A percentile compares a stretch with the other conserved stretches of the same genome.
Conservation (phyloP, 768 basidiomycete species). For the Mrakia gelida region DNA sequence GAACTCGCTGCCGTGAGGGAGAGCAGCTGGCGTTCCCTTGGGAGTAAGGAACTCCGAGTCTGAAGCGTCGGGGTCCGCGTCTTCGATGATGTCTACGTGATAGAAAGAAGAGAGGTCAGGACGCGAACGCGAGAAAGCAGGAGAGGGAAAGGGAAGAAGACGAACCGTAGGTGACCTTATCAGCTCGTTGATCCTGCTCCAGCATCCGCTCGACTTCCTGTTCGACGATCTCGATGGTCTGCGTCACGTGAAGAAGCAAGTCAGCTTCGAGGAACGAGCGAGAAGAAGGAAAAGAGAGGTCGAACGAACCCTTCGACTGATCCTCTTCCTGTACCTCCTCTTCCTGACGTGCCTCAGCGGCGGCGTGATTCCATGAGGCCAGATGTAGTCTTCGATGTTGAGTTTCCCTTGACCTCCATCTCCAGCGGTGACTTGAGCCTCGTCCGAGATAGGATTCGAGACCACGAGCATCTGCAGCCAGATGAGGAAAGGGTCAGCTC, state of each 20-base stretch:
- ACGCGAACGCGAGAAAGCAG: background rate
- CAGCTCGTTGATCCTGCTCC: constrained; percentile 69
- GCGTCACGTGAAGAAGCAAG: background rate
- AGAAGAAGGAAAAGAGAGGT: background rate
- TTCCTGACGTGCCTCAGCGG: constrained; percentile 86
- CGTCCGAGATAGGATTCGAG: constrained; percentile 50
- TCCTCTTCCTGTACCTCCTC: constrained; percentile 83
- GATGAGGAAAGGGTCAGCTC: background rate
- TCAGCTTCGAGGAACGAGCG: background rate
- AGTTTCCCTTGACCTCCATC: constrained; percentile 53
- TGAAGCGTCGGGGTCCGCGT: constrained; percentile 83
- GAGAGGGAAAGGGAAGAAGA: background rate
- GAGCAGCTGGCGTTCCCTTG: background rate
- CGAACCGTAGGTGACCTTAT: constrained; percentile 70
- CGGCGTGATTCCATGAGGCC: constrained; percentile 93
- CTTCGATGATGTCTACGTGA: constrained; percentile 69
- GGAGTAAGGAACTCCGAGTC: constrained; percentile 65
- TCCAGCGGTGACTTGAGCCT: constrained; percentile 68
- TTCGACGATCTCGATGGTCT: constrained; percentile 94
- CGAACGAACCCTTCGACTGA: constrained; percentile 63
- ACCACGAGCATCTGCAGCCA: constrained; percentile 79
- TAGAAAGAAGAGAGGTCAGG: background rate
- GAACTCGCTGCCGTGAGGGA: background rate
- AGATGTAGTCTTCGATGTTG: constrained; percentile 92
- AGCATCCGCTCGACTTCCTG: constrained; percentile 84